Evolutionary conservation across 2,329 filamentous ascomycete species (phyloP), one percentile per base, ranked within the genome.

Genomic region (Ophiostoma pallidulum): DNA sequence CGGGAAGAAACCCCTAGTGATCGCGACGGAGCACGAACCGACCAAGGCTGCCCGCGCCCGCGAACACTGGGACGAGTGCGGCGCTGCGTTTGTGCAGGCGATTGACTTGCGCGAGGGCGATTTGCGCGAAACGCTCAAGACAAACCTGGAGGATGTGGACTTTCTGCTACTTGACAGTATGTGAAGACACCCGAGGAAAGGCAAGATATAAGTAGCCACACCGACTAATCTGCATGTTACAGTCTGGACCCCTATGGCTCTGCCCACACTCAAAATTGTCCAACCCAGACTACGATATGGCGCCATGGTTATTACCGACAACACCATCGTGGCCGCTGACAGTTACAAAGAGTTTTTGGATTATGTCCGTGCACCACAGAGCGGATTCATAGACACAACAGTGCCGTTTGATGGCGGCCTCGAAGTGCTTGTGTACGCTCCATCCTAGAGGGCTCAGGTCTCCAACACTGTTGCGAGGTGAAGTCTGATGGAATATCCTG

Each of bases 61-160:
- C n/a, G 60, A 66, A 53, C 60, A 81, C 56, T 82, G 78, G 78
- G 61, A 59, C 22, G 59, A 66, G 43, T 69, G 69, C 3, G 77
- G 76, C 0, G 61, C 68, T 1, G 66, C 67, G 13, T 66, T 80
- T 1, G 66, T 67, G 47, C 56, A 58, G 4, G 64, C 65, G 55
- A 77, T 82, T 55, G 77, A 80, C 24, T 60, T 82, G 20, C 62
- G 77, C 4, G 73, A 73, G 49, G 78, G 78, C 0, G 73, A 82
- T 55, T 51, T 82, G 41, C 63, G 67, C 0, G 71, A 81, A 59
- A 81, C 77, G 0, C 60, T 78, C n/a, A 67, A 66, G 52, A 53
- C 63, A 3, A 70, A 71, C 49, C 66, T 68, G 0, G 62, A 66
- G 2, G 56, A 67, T 26, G 64, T 82, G n/a, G 75, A 82, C 51